These are phyloP conservation scores for Stellera chamaejasme DNA, from an alignment of 345 rosid genomes.

Conservation along the genomic window DNA sequence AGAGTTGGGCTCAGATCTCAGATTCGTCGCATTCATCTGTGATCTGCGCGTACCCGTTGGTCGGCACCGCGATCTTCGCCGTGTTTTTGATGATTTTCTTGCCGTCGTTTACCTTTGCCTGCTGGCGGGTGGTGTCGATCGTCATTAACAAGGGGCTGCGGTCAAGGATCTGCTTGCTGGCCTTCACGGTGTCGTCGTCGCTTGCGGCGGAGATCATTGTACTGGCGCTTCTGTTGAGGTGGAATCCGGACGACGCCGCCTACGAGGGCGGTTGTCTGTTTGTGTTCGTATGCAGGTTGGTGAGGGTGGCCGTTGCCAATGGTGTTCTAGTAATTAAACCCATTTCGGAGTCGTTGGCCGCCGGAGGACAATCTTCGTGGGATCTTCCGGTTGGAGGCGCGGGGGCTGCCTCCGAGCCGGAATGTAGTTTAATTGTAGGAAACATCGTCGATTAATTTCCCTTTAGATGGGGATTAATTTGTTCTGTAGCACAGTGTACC, in stretches of 20 bases:
- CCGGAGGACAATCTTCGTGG: conserved; percentile 14
- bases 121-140: conserved; percentile 34
- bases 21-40: conserved; percentile 13
- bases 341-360: conserved; percentile 42
- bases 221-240: conserved; percentile 21
- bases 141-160: conserved; percentile 53
- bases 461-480: too few species aligned
- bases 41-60: conserved; percentile 40
- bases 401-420: too few species aligned
- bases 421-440: too few species aligned
- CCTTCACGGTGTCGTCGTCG: conserved; percentile 21
- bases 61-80: conserved; percentile 36
- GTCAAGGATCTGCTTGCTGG: conserved; percentile 29
- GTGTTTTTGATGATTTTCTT: conserved; percentile 30
- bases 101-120: conserved; percentile 31
- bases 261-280: conserved; percentile 17
- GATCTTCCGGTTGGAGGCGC: too few species aligned
- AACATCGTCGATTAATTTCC: too few species aligned
- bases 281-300: conserved; percentile 21
- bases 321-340: conserved; percentile 57
- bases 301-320: conserved; percentile 34
- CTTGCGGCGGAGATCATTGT: conserved; percentile 31
- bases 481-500: too few species aligned
- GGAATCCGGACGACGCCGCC: conserved; percentile 23
- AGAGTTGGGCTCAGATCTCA: conserved; percentile 19